Percentiles rank a stretch among this genome's conserved stretches.
These are phyloP conservation scores for Recurvomyces mirabilis DNA, from an alignment of 495 filamentous ascomycete genomes.

Conservation along the genomic window DNA sequence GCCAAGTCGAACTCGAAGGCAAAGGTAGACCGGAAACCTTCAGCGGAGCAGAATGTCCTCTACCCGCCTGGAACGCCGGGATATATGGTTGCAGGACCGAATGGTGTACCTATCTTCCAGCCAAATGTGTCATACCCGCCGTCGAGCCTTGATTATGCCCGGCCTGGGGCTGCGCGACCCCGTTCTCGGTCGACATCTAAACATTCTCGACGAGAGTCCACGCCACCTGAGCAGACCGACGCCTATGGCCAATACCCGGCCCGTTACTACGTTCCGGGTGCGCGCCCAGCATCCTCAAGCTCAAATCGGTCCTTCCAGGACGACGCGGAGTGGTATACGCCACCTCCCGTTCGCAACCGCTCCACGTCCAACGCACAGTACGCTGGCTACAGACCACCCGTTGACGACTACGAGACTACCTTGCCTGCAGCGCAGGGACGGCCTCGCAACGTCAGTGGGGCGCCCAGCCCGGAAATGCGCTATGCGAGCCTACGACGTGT, in stretches of 20 bases:
- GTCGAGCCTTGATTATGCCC: slow-evolving; percentile 11
- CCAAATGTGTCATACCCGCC: slow-evolving; percentile 22
- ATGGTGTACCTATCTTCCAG: slow-evolving; percentile 25
- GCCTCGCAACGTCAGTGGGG: slow-evolving; percentile 14
- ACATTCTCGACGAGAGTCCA: slow-evolving; percentile 16
- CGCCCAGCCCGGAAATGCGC: slow-evolving; percentile 14
- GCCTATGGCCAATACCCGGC: slow-evolving; percentile 22
- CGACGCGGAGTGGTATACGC: slow-evolving; percentile 20
- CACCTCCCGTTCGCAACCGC: slow-evolving; percentile 11
- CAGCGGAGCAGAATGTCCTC: slow-evolving; percentile 5
- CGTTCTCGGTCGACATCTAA: slow-evolving; percentile 27
- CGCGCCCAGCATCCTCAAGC: slow-evolving; percentile 26
- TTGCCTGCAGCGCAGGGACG: slow-evolving; percentile 18
- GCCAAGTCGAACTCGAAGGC: slow-evolving; percentile 19
- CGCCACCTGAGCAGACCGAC: slow-evolving; percentile 14
- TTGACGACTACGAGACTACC: slow-evolving; percentile 17
- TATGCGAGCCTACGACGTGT: slow-evolving; percentile 17
- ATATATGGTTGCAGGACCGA: slow-evolving; percentile 27
- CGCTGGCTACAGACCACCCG: slow-evolving; percentile 14
- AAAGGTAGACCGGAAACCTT: slow-evolving; percentile 18
- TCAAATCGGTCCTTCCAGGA: slow-evolving; percentile 23
- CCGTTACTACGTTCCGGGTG: slow-evolving; percentile 14
- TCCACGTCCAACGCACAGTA: slow-evolving; percentile 20
- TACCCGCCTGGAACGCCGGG: slow-evolving; percentile 16
- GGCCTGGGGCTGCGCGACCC: slow-evolving; percentile 16